Base-by-base conservation (phyloP, 2,329 filamentous ascomycete genomes). In the Fusarium haematococcum region DNA sequence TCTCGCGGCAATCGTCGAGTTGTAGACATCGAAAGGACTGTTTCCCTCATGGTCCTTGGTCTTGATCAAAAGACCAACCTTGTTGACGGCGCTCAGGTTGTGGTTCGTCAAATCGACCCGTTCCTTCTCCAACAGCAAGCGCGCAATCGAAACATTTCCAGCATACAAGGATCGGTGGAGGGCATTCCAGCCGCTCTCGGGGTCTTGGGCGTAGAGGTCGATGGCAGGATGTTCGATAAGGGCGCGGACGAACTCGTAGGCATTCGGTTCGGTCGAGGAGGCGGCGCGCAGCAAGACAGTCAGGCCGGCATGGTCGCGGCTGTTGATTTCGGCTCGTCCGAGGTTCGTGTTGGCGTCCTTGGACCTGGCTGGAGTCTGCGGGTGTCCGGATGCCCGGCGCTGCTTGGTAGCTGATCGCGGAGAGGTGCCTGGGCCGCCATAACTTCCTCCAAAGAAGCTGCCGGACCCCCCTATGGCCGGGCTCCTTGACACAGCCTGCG, bases 21-120 rank as follows among this genome's bases (percentile, higher is more conserved):
- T 93, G 78, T 97, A 98, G 13, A 99, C 85, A 81, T 98, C 97
- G 75, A 98, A 96, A 0, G 97, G 96, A 75, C 95, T 97, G 80
- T 97, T 95, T 11, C 96, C 96, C 83, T 98, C 97, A 68, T 94
- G 91, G 79, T 99, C 97, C 82, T 98, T 99, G 61, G 97, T 94
- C 85, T 97, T 98, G 79, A 98, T 95, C 48, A 98, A 85, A 32
- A 92, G 92, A 11, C 92, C 92, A 35, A 92, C 90, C 78, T 91
- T 91, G 74, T 90, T 87, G 20, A 89, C 86, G 16, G 87, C 88
- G 27, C 88, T 88, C 20, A 88, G 85, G 8, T 90, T 90, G 72
- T 92, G 91, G 48, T 91, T 87, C 5, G 84, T 86, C 74, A 88
- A 78, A 63, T 95, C 91, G 41, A 88, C 89, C 25, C 91, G 87